Conservation (phyloP, 345 rosid species). For the Arabis hirsuta region DNA sequence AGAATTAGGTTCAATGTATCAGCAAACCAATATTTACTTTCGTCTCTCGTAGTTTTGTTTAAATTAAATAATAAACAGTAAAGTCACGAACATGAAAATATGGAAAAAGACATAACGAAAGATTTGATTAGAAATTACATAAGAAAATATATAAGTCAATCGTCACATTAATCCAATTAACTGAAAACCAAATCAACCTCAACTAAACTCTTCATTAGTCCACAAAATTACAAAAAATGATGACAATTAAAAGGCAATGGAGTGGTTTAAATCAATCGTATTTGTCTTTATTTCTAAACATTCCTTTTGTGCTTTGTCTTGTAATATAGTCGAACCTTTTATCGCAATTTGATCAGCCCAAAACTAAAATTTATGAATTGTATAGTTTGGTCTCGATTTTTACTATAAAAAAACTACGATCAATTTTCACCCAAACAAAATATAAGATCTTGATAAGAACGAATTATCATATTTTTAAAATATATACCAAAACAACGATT, state of each 20-base stretch:
- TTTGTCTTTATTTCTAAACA: conserved; percentile 31
- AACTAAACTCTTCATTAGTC: conserved; percentile 46
- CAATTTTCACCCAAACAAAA: background rate
- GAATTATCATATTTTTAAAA: background rate
- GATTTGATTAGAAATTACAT: conserved; percentile 31
- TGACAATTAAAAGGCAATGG: conserved; percentile 46
- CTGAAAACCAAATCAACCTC: conserved; percentile 38
- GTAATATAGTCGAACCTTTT: conserved; percentile 32
- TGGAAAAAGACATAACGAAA: conserved; percentile 32
- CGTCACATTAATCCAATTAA: conserved; percentile 36
- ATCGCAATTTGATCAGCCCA: conserved; percentile 19
- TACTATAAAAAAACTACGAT: background rate
- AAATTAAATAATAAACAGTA: background rate
- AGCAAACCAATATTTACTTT: conserved; percentile 10
- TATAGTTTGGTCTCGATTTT: conserved; percentile 11
- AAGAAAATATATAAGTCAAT: conserved; percentile 22
- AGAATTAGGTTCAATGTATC: background rate
- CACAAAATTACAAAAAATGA: conserved; percentile 40
- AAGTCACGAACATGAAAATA: conserved; percentile 2
- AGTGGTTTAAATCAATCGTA: conserved; percentile 41
- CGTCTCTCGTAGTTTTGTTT: conserved; percentile 14
- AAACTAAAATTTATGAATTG: conserved; percentile 16
- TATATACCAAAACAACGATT: background rate
- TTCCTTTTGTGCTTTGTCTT: conserved; percentile 46
- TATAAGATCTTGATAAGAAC: background rate